Percentiles rank a stretch among this genome's conserved stretches.
Evolutionary conservation across 2,329 filamentous ascomycete species (phyloP).

Genomic region (Ascocoryne sarcoides): DNA sequence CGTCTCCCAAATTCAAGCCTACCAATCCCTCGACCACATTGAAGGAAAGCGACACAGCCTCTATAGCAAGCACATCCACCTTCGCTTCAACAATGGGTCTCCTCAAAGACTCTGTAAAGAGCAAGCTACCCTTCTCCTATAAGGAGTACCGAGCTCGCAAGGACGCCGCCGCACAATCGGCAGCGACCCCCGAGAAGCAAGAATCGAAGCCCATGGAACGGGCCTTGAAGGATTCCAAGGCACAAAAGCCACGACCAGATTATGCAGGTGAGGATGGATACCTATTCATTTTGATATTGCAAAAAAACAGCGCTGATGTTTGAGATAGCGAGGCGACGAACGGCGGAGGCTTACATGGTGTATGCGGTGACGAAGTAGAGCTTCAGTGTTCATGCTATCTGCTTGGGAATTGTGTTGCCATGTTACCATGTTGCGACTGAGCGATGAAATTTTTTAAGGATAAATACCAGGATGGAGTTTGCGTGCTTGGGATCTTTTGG

Average conservation of each 20-base stretch:
- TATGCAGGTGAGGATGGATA: conserved; percentile 8
- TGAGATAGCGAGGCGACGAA: conserved; percentile 15
- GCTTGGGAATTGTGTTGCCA: too few relatives aligned
- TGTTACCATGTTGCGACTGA: too few relatives aligned
- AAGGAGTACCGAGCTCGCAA: conserved; percentile 12
- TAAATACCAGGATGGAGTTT: too few relatives aligned
- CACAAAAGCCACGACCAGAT: conserved; percentile 13
- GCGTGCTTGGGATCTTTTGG: too few relatives aligned
- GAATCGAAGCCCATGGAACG: conserved; percentile 6
- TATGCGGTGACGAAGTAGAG: too few relatives aligned
- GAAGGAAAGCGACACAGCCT: conserved; percentile 9
- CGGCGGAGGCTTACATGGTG: conserved; percentile 21
- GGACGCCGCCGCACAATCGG: conserved; percentile 3
- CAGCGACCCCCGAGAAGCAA: conserved; percentile 1
- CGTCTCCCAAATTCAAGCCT: conserved; percentile 18
- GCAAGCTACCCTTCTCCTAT: conserved; percentile 11
- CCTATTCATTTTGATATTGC: too few relatives aligned
- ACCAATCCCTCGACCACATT: conserved; percentile 3
- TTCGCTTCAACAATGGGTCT: conserved; percentile 21
- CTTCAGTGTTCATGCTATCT: too few relatives aligned
- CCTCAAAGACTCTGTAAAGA: conserved; percentile 16
- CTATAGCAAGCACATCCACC: conserved; percentile 20
- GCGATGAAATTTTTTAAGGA: too few relatives aligned
- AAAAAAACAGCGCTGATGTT: too few relatives aligned
- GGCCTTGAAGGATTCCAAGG: conserved; percentile 8